Percentiles rank a stretch among this genome's conserved stretches.
phyloP scores from a whole-genome alignment of 116 monocot species.

The Phalaenopsis hybrid region DNA sequence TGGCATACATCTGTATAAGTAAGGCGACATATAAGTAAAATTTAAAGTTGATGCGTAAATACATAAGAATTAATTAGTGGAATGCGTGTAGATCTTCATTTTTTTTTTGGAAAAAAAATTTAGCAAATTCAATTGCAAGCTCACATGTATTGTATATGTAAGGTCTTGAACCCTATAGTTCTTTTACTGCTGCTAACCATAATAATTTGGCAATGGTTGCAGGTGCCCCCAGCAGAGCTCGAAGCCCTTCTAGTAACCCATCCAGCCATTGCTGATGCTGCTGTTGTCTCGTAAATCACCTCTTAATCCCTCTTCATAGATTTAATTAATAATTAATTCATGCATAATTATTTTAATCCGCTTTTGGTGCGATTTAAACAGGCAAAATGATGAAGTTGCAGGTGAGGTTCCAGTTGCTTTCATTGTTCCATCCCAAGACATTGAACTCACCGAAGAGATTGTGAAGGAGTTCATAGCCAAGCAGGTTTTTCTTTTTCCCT shows the following conservation, averaged over 20 bases:
- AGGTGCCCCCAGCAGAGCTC: conserved; percentile 91
- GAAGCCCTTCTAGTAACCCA: conserved; percentile 64
- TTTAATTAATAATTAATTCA: background rate
- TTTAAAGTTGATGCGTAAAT: too few species aligned
- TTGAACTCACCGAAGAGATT: conserved; percentile 48
- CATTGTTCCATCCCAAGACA: conserved; percentile 44
- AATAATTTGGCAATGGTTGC: background rate
- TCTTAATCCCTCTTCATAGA: background rate
- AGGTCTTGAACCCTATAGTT: too few species aligned
- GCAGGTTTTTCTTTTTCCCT: conserved; percentile 34
- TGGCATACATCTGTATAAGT: too few species aligned
- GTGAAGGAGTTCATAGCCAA: conserved; percentile 79
- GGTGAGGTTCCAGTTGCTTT: conserved; percentile 90
- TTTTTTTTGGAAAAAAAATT: too few species aligned
- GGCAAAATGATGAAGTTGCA: conserved; percentile 67
- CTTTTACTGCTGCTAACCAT: too few species aligned
- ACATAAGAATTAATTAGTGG: too few species aligned
- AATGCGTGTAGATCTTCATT: too few species aligned
- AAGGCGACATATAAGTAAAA: too few species aligned
- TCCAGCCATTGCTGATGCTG: conserved; percentile 66
- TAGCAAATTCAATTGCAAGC: too few species aligned
- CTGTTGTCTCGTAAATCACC: conserved; percentile 58
- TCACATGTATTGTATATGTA: too few species aligned
- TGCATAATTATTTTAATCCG: background rate
- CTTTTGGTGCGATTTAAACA: conserved; percentile 7